Evolutionary conservation across 75 land plant genomes (phyloP).

Genomic region (Picea sitchensis): DNA sequence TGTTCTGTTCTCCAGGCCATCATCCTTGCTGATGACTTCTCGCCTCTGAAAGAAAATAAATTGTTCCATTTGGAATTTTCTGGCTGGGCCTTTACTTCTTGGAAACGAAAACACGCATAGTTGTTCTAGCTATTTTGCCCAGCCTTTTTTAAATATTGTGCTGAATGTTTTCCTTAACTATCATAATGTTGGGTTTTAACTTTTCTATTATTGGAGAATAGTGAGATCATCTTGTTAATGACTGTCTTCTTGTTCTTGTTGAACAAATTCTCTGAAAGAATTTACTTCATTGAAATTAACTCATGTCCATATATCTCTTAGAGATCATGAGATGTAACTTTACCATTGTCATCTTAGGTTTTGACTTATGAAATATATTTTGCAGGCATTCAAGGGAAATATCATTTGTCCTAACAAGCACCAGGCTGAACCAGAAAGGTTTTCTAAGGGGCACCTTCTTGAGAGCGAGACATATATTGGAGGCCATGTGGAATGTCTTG

Average conservation of each 20-base stretch:
- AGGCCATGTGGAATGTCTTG: slow-evolving; percentile 99
- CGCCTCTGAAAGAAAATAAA: neutral
- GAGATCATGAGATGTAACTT: neutral
- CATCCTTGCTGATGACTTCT: neutral
- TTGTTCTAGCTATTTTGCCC: neutral
- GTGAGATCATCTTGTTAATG: neutral
- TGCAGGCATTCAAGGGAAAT: slow-evolving; percentile 94
- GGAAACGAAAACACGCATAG: neutral
- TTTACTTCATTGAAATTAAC: neutral
- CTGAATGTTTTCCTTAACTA: neutral
- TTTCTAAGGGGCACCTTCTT: slow-evolving; percentile 74
- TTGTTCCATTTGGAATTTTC: neutral
- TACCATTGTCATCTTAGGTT: neutral
- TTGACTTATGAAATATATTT: neutral
- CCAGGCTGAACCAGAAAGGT: slow-evolving; percentile 81
- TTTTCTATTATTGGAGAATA: neutral
- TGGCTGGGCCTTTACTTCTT: neutral
- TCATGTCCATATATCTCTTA: neutral
- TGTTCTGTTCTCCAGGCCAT: neutral
- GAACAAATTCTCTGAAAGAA: neutral
- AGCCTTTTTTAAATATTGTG: neutral
- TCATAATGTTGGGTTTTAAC: neutral
- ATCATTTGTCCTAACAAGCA: slow-evolving; percentile 98
- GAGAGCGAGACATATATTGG: slow-evolving; percentile 99
- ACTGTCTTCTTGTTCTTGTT: neutral